Evolutionary conservation across 164 flowering plant species (phyloP).

Genomic region (Buxus sempervirens): DNA sequence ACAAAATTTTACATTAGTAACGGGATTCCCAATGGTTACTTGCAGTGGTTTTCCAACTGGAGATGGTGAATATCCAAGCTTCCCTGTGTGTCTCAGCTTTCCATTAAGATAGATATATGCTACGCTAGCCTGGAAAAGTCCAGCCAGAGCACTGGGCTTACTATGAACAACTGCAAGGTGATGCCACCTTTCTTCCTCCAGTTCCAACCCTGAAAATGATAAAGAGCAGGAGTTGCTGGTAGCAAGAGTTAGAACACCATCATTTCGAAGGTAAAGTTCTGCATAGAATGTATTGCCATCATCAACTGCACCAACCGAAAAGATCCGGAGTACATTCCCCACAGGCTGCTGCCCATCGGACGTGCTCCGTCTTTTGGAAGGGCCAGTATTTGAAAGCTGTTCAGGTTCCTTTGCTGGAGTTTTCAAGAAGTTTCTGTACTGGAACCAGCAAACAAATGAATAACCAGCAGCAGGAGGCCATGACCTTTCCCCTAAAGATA

Average conservation of each 20-base stretch:
- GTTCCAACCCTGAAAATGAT: constrained; percentile 79
- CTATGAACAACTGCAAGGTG: constrained; percentile 98
- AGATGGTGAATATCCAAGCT: constrained; percentile 93
- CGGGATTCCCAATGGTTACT: constrained; percentile 85
- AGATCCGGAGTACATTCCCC: constrained; percentile 55
- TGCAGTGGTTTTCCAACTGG: constrained; percentile 91
- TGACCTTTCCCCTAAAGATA: constrained; percentile 93
- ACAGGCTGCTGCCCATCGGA: constrained; percentile 36
- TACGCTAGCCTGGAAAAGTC: constrained; percentile 95
- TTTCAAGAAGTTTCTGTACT: constrained; percentile 65
- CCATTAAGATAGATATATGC: constrained; percentile 93
- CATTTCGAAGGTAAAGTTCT: constrained; percentile 89
- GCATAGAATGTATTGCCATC: constrained; percentile 65
- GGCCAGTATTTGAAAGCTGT: constrained; percentile 36
- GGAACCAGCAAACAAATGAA: constrained; percentile 99
- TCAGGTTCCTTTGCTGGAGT: constrained; percentile 56
- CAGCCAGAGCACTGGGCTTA: constrained; percentile 99
- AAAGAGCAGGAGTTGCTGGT: constrained; percentile 83
- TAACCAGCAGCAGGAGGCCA: constrained; percentile 99
- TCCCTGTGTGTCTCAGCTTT: constrained; percentile 92
- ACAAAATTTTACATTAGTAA: constrained; percentile 53
- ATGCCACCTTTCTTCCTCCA: constrained; percentile 96
- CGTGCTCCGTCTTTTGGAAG: constrained; percentile 37
- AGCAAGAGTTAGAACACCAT: constrained; percentile 86
- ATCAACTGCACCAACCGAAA: constrained; percentile 85